A percentile compares a stretch with the other conserved stretches of the same genome.
These are phyloP conservation scores for Sporisorium reilianum DNA, from an alignment of 1,284 basidiomycete genomes.

Conservation along the genomic window DNA sequence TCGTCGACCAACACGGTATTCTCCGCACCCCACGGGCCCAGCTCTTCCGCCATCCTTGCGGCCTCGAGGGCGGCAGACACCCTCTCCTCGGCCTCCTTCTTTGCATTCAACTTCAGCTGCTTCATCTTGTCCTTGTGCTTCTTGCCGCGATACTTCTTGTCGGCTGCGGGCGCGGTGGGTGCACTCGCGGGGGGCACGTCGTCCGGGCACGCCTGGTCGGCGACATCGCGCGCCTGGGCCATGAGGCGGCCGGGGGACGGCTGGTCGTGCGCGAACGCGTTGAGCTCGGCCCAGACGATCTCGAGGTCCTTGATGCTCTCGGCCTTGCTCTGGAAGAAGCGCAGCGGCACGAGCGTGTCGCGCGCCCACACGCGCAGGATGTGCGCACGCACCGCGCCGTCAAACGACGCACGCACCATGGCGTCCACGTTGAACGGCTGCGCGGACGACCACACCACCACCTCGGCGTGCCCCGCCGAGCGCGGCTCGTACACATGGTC, in stretches of 20 bases:
- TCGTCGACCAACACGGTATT: conserved; percentile 86
- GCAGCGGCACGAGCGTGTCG: conserved; percentile 75
- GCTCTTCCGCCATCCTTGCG: conserved; percentile 9
- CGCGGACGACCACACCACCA: conserved; percentile 88
- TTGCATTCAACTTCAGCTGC: background rate
- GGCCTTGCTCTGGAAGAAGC: conserved; percentile 32
- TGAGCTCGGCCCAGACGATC: conserved; percentile 78
- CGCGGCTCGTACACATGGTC: conserved; percentile 4
- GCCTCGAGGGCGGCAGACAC: conserved; percentile 22
- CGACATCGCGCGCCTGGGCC: conserved; percentile 40
- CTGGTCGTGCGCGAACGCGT: conserved; percentile 24
- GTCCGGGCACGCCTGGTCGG: conserved; percentile 31
- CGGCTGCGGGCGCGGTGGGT: conserved; percentile 12
- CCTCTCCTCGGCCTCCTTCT: conserved; percentile 1
- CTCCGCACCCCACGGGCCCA: conserved; percentile 73
- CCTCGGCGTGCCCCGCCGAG: conserved; percentile 76
- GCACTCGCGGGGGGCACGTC: conserved; percentile 7
- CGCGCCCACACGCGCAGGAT: conserved; percentile 81
- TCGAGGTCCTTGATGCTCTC: conserved; percentile 77
- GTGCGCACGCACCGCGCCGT: conserved; percentile 67
- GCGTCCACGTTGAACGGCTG: conserved; percentile 81
- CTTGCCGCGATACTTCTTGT: conserved; percentile 12
- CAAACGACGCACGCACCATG: conserved; percentile 67
- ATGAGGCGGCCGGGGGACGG: conserved; percentile 12
- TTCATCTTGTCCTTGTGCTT: conserved; percentile 9